Conservation (phyloP, 257 asterid genomes). For the Solanum gandarillasii region DNA sequence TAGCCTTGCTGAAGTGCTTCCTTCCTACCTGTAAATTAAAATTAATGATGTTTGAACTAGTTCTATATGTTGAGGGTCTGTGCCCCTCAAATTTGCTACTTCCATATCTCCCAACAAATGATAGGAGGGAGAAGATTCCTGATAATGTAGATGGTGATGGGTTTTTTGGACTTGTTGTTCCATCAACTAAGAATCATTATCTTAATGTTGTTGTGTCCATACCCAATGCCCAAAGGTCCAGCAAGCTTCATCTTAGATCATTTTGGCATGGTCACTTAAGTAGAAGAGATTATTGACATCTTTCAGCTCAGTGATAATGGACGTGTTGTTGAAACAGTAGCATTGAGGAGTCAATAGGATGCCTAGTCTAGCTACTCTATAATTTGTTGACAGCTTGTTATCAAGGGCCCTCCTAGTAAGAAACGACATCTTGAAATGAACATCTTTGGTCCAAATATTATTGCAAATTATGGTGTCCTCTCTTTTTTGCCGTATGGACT, state of each 20-base stretch:
- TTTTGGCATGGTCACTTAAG: background rate
- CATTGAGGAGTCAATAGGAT: background rate
- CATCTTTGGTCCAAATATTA: background rate
- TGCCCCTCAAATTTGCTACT: background rate
- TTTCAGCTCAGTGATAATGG: background rate
- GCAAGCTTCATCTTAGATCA: too few species aligned
- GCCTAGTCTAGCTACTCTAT: background rate
- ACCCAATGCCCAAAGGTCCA: background rate
- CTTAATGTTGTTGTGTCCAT: background rate
- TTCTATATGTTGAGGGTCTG: background rate
- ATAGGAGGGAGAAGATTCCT: background rate
- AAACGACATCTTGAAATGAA: background rate
- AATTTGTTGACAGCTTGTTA: background rate
- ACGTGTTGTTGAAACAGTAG: background rate
- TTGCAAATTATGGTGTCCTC: background rate
- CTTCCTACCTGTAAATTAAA: too few species aligned
- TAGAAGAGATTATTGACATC: background rate
- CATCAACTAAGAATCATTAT: background rate
- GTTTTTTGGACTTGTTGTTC: background rate
- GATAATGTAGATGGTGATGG: background rate
- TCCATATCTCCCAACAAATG: background rate
- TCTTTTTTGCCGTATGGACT: background rate
- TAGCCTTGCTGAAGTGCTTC: background rate
- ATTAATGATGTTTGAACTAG: too few species aligned
- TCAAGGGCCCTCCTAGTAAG: background rate